Evolutionary conservation across 2,329 filamentous ascomycete species (phyloP).

Genomic region (Pestalotiopsis fici): DNA sequence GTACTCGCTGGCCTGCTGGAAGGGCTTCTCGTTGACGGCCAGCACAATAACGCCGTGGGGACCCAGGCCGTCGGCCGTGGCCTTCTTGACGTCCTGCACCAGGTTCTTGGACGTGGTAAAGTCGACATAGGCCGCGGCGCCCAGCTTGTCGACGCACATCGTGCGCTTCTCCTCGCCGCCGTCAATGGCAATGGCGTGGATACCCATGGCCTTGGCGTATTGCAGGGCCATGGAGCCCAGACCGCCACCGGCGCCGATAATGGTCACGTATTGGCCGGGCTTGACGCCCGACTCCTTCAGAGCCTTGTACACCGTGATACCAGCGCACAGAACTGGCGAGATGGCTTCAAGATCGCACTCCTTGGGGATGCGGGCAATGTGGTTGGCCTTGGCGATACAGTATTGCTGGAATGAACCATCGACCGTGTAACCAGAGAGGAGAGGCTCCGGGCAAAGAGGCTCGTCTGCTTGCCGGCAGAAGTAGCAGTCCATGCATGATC

Average conservation of each 20-base stretch:
- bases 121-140: slow-evolving; percentile 76
- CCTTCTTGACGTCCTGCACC: slow-evolving; percentile 80
- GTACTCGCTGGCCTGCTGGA: slow-evolving; percentile 91
- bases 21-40: slow-evolving; percentile 86
- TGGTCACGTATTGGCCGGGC: slow-evolving; percentile 77
- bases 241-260: slow-evolving; percentile 85
- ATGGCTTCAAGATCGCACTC: slow-evolving; percentile 74
- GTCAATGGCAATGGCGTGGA: slow-evolving; percentile 80
- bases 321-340: slow-evolving; percentile 80
- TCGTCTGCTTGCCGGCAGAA: slow-evolving; percentile 84
- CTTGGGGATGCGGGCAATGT: slow-evolving; percentile 81
- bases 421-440: slow-evolving; percentile 88
- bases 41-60: slow-evolving; percentile 87
- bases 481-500: slow-evolving; percentile 78
- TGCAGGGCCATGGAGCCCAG: slow-evolving; percentile 76
- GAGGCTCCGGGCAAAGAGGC: slow-evolving; percentile 74
- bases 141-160: slow-evolving; percentile 69
- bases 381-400: slow-evolving; percentile 80
- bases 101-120: slow-evolving; percentile 76
- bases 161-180: slow-evolving; percentile 77
- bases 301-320: slow-evolving; percentile 90
- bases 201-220: slow-evolving; percentile 89
- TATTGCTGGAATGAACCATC: slow-evolving; percentile 95
- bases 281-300: slow-evolving; percentile 78
- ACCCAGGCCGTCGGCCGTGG: slow-evolving; percentile 77